Conservation (phyloP, 2,329 filamentous ascomycete genomes). For the Byssothecium circinans region DNA sequence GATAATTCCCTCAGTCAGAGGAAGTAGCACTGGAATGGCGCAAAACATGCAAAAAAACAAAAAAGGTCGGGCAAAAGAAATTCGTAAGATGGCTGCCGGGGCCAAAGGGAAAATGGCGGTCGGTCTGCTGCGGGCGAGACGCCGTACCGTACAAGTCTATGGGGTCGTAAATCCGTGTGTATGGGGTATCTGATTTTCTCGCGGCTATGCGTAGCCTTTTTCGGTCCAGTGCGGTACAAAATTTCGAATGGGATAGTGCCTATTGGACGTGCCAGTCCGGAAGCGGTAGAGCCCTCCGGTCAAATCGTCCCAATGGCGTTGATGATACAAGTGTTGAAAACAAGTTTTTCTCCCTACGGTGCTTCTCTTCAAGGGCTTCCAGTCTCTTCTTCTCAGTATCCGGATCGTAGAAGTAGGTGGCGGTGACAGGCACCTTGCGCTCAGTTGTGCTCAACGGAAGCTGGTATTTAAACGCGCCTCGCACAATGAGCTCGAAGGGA, state of each 20-base stretch:
- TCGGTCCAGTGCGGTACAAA: conserved; percentile 23
- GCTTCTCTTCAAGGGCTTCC: conserved; percentile 13
- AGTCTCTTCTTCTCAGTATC: conserved; percentile 39
- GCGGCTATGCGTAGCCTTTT: conserved; percentile 12
- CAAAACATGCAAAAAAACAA: background rate
- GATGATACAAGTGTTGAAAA: conserved; percentile 27
- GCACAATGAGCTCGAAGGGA: conserved; percentile 89
- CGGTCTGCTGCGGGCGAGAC: background rate
- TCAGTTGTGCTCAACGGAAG: conserved; percentile 60
- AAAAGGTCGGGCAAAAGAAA: background rate
- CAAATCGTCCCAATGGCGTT: conserved; percentile 30
- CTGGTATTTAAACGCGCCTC: conserved; percentile 85
- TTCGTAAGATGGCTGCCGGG: conserved; percentile 1
- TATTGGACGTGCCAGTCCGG: conserved; percentile 18
- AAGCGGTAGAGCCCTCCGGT: conserved; percentile 25
- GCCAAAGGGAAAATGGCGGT: background rate
- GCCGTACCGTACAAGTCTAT: conserved; percentile 29
- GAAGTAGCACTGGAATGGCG: background rate
- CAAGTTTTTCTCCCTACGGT: conserved; percentile 5
- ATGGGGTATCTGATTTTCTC: conserved; percentile 40
- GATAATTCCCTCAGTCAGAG: background rate
- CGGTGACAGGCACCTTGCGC: conserved; percentile 54
- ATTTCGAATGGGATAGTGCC: conserved; percentile 1
- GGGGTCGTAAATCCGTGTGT: conserved; percentile 41
- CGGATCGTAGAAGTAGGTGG: conserved; percentile 40